Base-by-base conservation (phyloP, 2,329 filamentous ascomycete species). In the Moelleriella libera region DNA sequence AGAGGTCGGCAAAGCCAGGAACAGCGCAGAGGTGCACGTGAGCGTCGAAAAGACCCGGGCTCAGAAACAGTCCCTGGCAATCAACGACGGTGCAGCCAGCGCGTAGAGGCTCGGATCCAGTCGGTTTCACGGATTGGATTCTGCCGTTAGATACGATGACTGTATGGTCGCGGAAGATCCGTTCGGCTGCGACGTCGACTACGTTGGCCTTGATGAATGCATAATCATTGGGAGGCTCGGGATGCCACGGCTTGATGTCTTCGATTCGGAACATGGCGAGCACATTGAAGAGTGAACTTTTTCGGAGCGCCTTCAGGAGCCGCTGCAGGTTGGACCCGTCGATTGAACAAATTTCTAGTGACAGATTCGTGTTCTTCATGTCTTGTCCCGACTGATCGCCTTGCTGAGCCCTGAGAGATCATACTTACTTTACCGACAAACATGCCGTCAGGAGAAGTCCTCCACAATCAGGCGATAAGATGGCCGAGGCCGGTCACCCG, bases 181-280 rank as follows among this genome's bases (percentile, higher is more conserved):
- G 53, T 30, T 68, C 68, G 0, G 53, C 50, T 8, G 58, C 57
- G 0, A 64, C 52, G 48, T 74, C 67, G 31, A 74, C 58, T 29
- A 74, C 51, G 46, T 64, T 69, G 45, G 68, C 67, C 49, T 72
- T 69, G 12, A 57, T 53, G 34, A 74, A 65, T 10, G 66, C 52
- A 43, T 65, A 64, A 0, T 49, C 53, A 41, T 53, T 55, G 43
- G 57, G 62, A 0, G 49, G 55, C 3, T 61, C 60, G 0, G 60
- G 55, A 12, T 56, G 60, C 63, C 63, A 65, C 1, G 62, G 62
- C 49, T 62, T 65, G 52, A 60, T 54, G 12, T 37, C 34, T 37
- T 37, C 34, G 34, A 4, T 8, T 12, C 34, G 8, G 8, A 37
- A 8, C 34, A 37, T 37, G 34, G 12, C 12, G 34, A 12, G 8